Evolutionary conservation across 1,284 basidiomycete species (phyloP).

Genomic region (Spongispora temasekensis): DNA sequence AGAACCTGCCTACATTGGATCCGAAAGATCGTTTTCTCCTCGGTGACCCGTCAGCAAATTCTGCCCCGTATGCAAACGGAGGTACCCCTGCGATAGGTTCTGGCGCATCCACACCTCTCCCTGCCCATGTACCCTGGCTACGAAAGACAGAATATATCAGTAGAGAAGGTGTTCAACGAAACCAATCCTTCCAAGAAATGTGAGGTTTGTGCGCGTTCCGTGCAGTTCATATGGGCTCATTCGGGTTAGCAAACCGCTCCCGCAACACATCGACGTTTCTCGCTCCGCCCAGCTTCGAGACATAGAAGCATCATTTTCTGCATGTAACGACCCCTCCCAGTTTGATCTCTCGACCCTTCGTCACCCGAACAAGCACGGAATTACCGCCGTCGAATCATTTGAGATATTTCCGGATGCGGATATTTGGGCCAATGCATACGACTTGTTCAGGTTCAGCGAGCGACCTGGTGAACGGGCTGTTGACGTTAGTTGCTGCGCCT

Average conservation of each 20-base stretch:
- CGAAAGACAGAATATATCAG: conserved; percentile 87
- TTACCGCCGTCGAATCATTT: conserved; percentile 82
- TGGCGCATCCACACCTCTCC: conserved; percentile 44
- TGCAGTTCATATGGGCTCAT: not conserved
- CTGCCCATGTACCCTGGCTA: conserved; percentile 81
- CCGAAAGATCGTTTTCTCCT: conserved; percentile 72
- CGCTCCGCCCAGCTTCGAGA: conserved; percentile 77
- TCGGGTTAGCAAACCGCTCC: conserved; percentile 47
- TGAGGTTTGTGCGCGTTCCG: conserved; percentile 35
- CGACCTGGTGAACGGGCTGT: conserved; percentile 75
- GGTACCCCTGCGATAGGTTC: conserved; percentile 35
- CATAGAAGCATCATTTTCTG: conserved; percentile 82
- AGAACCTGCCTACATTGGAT: conserved; percentile 64
- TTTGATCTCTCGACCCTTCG: conserved; percentile 60
- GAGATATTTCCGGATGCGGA: conserved; percentile 86
- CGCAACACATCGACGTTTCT: conserved; percentile 71
- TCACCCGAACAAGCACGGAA: conserved; percentile 79
- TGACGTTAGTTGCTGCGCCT: conserved; percentile 48
- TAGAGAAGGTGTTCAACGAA: conserved; percentile 57
- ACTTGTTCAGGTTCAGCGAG: conserved; percentile 87
- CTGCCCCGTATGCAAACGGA: conserved; percentile 46
- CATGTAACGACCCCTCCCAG: conserved; percentile 51
- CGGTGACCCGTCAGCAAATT: conserved; percentile 53
- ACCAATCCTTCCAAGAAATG: conserved; percentile 54
- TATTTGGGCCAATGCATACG: conserved; percentile 89